These are phyloP conservation scores for Stephania cephalantha DNA, from an alignment of 164 flowering plant species.

Conservation along the genomic window DNA sequence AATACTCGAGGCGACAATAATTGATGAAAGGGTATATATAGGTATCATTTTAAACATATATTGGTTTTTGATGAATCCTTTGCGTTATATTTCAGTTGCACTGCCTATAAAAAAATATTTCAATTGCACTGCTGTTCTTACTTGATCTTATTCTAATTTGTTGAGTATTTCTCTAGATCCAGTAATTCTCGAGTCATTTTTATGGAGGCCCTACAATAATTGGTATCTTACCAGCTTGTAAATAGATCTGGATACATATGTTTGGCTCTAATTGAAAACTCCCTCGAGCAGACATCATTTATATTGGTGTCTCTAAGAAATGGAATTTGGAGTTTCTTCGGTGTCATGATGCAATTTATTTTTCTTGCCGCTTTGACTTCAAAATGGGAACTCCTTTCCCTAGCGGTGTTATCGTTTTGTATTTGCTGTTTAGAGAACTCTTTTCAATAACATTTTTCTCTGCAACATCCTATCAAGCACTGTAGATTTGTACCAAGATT, in stretches of 20 bases:
- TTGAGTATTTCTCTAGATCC: not conserved
- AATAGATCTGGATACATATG: not conserved
- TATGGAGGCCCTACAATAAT: not conserved
- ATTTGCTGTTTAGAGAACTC: too few relatives aligned
- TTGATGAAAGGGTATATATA: slow-evolving; percentile 17
- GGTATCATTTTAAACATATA: not conserved
- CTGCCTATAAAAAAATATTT: not conserved
- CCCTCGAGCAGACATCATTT: too few relatives aligned
- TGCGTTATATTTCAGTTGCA: not conserved
- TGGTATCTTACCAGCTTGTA: not conserved
- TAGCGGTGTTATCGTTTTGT: too few relatives aligned
- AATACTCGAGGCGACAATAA: slow-evolving; percentile 11
- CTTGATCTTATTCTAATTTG: not conserved
- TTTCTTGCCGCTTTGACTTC: too few relatives aligned
- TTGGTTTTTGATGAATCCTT: not conserved
- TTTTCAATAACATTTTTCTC: too few relatives aligned
- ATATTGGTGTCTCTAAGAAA: too few relatives aligned
- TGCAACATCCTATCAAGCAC: too few relatives aligned
- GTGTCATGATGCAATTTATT: too few relatives aligned
- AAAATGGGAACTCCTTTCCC: too few relatives aligned
- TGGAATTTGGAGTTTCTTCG: too few relatives aligned
- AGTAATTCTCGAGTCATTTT: not conserved
- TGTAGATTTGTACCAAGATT: too few relatives aligned
- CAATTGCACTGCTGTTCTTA: not conserved
- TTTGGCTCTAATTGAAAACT: too few relatives aligned